Evolutionary conservation across 2,329 filamentous ascomycete species (phyloP).

Genomic region (Xylaria digitata): DNA sequence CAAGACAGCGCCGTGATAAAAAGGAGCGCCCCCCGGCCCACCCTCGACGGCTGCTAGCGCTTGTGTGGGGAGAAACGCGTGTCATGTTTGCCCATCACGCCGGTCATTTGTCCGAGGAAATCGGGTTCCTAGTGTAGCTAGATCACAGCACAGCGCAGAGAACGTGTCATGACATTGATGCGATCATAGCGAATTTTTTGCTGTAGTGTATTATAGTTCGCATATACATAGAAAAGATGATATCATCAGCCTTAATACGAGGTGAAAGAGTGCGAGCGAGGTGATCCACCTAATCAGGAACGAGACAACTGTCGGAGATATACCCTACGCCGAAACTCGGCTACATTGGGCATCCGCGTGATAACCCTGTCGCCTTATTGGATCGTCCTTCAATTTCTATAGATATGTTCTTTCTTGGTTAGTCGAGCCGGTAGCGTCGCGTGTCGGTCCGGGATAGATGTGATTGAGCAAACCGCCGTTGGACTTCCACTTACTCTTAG

Average conservation of each 20-base stretch:
- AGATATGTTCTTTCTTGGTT: conserved; percentile 4
- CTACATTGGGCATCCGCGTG: background rate
- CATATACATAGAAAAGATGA: background rate
- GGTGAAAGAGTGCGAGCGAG: background rate
- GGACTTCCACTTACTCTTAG: background rate
- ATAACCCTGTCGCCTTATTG: conserved; percentile 1
- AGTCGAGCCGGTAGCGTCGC: background rate
- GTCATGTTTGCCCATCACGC: conserved; percentile 1
- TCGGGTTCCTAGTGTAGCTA: background rate
- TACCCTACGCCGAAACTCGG: background rate
- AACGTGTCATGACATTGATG: background rate
- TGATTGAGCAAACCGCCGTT: background rate
- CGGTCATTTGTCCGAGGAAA: conserved; percentile 9
- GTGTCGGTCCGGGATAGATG: conserved; percentile 6
- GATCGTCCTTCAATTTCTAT: conserved; percentile 1
- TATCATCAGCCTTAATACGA: conserved; percentile 21
- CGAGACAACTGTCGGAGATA: background rate
- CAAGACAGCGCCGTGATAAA: conserved; percentile 16
- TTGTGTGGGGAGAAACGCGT: background rate
- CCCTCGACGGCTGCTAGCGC: background rate
- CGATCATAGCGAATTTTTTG: background rate
- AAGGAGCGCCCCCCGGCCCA: conserved; percentile 1
- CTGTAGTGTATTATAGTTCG: conserved; percentile 5
- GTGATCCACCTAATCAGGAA: background rate
- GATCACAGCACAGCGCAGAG: background rate